Evolutionary conservation across 768 basidiomycete species (phyloP), one percentile per base, ranked within the genome.

Genomic region (Russula compacta): DNA sequence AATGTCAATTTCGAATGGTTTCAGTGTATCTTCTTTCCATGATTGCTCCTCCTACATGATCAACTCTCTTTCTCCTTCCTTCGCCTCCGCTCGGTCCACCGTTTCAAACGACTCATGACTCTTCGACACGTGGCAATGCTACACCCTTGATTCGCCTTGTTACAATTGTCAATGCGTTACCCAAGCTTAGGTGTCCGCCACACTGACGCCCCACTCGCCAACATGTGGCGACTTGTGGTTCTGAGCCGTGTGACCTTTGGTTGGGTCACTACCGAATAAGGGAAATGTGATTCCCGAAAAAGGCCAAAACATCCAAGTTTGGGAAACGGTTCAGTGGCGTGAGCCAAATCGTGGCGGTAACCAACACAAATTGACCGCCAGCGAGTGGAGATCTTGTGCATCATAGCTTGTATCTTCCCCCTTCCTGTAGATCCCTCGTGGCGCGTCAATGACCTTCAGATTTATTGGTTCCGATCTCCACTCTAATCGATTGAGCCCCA

Each of bases 391-490:
- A 57, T 57, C 58, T 40, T 40, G 36, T 38, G 24, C 24, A 11
- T 19, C 24, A 39, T 50, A 50, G 50, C 40, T 53, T 58, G 24
- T 3, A 29, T 29, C 24, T 29, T 29, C 24, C 24, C 44, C 42
- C n/a, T 50, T 39, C 39, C 47, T 58, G 61, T 58, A 63, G 61
- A 63, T 63, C 61, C 24, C 39, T 53, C 60, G 19, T 56, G 53
- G 38, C 42, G 32, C 35, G 47, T 50, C 55, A 52, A 58, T 38
- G 36, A 24, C 24, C 24, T 29, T 29, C 44, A 62, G 61, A 62
- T 62, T 58, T 58, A 58, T 62, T 58, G 56, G 24, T 53, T 56
- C 48, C 32, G 56, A 62, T 62, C 61, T 49, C 61, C 61, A 62
- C 56, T 62, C 56, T 58, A 58, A 58, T 62, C 61, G 44, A 49